Percentiles rank a stretch among this genome's conserved stretches.
phyloP scores from a whole-genome alignment of 768 basidiomycete species.

The Pleurotus citrinopileatus region DNA sequence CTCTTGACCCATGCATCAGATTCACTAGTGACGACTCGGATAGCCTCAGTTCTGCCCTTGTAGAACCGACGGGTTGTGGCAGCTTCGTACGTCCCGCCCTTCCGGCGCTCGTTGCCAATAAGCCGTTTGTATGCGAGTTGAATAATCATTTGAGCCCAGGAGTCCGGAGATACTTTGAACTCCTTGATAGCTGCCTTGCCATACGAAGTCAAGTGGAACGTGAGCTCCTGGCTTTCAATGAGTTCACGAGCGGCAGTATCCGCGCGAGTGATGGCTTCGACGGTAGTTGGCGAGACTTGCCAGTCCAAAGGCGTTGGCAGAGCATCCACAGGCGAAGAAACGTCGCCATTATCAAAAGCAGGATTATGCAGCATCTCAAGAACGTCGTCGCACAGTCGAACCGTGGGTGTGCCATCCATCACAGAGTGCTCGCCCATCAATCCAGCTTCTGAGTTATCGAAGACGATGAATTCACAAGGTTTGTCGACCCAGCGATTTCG shows the following conservation, averaged over 20 bases:
- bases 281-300: slow-evolving; percentile 46
- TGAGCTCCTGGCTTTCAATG: slow-evolving; percentile 59
- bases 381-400: slow-evolving; percentile 68
- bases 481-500: slow-evolving; percentile 89
- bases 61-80: slow-evolving; percentile 86
- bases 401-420: slow-evolving; percentile 88
- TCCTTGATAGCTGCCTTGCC: slow-evolving; percentile 86
- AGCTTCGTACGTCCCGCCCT: slow-evolving; percentile 90
- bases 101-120: slow-evolving; percentile 43
- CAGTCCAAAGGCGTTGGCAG: slow-evolving; percentile 59
- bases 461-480: slow-evolving; percentile 83
- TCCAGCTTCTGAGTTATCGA: slow-evolving; percentile 77
- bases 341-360: slow-evolving; percentile 61
- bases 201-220: slow-evolving; percentile 65
- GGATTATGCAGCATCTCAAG: slow-evolving; percentile 57
- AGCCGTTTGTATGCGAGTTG: slow-evolving; percentile 86
- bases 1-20: slow-evolving; percentile 73
- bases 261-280: slow-evolving; percentile 53
- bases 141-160: slow-evolving; percentile 91
- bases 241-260: slow-evolving; percentile 54
- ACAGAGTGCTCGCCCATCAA: slow-evolving; percentile 92
- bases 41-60: slow-evolving; percentile 93
- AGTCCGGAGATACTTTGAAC: slow-evolving; percentile 89
- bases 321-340: slow-evolving; percentile 21
- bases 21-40: slow-evolving; percentile 77